phyloP scores from a whole-genome alignment of 306 rosid species.

The Dicorynia guianensis region DNA sequence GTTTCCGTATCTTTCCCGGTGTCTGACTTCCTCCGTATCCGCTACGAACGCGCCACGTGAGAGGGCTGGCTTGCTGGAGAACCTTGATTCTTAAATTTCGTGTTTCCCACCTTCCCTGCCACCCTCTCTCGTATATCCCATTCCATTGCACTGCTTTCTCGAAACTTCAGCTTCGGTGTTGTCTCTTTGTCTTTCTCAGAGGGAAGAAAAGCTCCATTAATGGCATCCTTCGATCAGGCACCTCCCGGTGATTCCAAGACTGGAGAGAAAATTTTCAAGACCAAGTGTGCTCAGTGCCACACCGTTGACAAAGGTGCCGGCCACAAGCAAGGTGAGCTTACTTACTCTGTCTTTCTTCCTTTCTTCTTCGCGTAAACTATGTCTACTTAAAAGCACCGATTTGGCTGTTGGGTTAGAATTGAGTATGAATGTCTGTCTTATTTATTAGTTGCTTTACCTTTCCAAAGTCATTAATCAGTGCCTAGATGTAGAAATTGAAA shows the following conservation, averaged over 20 bases:
- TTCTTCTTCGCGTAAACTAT: too few species aligned
- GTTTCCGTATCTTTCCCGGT: too few species aligned
- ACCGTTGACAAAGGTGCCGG: conserved; percentile 89
- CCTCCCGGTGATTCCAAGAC: conserved; percentile 70
- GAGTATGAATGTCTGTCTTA: conserved; percentile 33
- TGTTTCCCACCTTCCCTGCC: too few species aligned
- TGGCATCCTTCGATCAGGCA: conserved; percentile 84
- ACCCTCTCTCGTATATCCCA: too few species aligned
- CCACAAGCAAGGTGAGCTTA: conserved; percentile 80
- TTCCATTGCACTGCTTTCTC: not conserved
- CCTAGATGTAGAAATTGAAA: too few species aligned
- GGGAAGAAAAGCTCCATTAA: conserved; percentile 4
- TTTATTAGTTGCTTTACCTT: too few species aligned
- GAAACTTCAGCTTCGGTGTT: not conserved
- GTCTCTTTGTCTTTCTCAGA: not conserved
- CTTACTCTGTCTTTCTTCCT: not conserved
- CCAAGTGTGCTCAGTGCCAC: too few species aligned
- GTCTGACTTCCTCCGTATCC: too few species aligned
- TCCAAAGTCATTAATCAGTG: too few species aligned
- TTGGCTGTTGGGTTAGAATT: not conserved
- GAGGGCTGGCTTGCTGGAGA: too few species aligned
- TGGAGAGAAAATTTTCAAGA: conserved; percentile 90
- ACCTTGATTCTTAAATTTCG: not conserved
- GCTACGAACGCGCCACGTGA: too few species aligned
- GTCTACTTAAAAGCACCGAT: too few species aligned